Base-by-base conservation (phyloP, 2,329 filamentous ascomycete genomes). In the Diaporthe ilicicola region DNA sequence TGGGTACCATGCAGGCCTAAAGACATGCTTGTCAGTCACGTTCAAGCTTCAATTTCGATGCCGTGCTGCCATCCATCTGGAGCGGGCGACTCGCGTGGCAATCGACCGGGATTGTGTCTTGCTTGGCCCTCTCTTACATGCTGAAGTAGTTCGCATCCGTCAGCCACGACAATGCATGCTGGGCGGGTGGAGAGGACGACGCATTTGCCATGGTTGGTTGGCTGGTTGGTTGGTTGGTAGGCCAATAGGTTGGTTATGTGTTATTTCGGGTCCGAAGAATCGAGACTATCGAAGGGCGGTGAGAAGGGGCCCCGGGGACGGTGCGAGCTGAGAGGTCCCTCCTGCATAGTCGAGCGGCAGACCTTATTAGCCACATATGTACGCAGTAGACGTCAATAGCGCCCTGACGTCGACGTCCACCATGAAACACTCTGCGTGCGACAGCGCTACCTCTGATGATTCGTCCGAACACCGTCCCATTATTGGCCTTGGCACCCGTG, bases 111-210 rank as follows among this genome's bases (percentile, higher is more conserved):
- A 62, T 62, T 62, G 56, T 62, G 34, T 22, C 3, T n/a, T n/a
- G n/a, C n/a, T n/a, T n/a, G n/a, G n/a, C n/a, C n/a, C n/a, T n/a
- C 22, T 34, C 70, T 65, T 69, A 48, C 70, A 69, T 69, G 50
- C 64, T 65, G 50, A 71, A 71, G 66, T 71, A 71, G 24, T 61
- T 68, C 22, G 70, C 70, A 42, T 71, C 70, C n/a, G 70, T 71
- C 32, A 71, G 55, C 70, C 70, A 71, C 32, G 70, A 71, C 27
- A 71, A 24, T 32, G 55, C 34, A 44, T 71, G 70, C 32, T 66
- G 61, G 22, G 34, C 46, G 13, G 65, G 39, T 29, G 70, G 34
- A 8, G 61, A n/a, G n/a, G n/a, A n/a, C n/a, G n/a, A 39, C 32
- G 70, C 24, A 27, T 34, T 37, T 9, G 70, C 29, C 70, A 71